These are phyloP conservation scores for Colletotrichum cordylinicola DNA, from an alignment of 2,329 filamentous ascomycete genomes.

Conservation along the genomic window DNA sequence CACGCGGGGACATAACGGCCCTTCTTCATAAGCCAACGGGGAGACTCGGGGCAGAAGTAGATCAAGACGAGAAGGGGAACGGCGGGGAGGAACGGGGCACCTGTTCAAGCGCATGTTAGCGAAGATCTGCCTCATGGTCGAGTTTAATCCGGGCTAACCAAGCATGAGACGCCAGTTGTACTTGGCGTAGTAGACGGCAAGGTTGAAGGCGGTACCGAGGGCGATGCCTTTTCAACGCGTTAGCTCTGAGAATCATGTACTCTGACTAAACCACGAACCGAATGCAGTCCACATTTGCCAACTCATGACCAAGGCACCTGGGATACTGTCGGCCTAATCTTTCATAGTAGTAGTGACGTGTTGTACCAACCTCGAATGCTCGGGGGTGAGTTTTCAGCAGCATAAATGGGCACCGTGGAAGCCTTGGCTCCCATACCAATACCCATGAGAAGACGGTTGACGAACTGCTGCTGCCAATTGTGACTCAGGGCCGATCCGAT, in stretches of 20 bases:
- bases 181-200: slow-evolving; percentile 40
- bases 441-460: slow-evolving; percentile 71
- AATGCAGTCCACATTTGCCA: slow-evolving; percentile 64
- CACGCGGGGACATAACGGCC: slow-evolving; percentile 66
- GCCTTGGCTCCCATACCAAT: slow-evolving; percentile 74
- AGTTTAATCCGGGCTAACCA: neutral
- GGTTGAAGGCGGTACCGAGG: slow-evolving; percentile 62
- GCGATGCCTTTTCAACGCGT: slow-evolving; percentile 44
- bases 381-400: slow-evolving; percentile 74
- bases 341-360: too few species aligned
- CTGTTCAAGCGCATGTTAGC: neutral
- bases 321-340: slow-evolving; percentile 1
- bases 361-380: slow-evolving; percentile 61
- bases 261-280: neutral
- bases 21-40: slow-evolving; percentile 73
- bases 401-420: slow-evolving; percentile 73
- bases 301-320: slow-evolving; percentile 35
- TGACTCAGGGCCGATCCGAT: slow-evolving; percentile 70
- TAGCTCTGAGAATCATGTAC: neutral
- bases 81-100: slow-evolving; percentile 38
- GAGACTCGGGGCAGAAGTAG: slow-evolving; percentile 71
- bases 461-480: slow-evolving; percentile 71
- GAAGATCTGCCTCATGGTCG: neutral
- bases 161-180: slow-evolving; percentile 45
- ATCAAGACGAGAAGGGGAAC: slow-evolving; percentile 64